These are phyloP conservation scores for Diaporthe sp. DNA, from an alignment of 2,329 filamentous ascomycete genomes.

Conservation along the genomic window DNA sequence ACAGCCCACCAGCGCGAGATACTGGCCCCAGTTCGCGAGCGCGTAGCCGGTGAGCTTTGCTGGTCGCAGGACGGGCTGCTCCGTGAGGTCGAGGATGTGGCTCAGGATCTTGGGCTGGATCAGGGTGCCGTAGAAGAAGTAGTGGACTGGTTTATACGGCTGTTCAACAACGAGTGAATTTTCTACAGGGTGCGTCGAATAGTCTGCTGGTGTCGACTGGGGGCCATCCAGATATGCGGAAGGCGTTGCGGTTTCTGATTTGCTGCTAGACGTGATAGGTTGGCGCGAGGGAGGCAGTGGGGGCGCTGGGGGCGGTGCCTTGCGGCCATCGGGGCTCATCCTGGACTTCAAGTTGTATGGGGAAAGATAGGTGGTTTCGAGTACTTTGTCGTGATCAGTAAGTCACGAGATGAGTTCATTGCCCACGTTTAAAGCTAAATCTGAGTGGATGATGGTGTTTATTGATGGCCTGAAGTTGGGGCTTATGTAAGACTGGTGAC, in stretches of 20 bases:
- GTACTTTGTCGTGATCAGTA: no score
- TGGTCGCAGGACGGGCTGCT: not conserved
- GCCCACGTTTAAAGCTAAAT: no score
- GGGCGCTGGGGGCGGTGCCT: not conserved
- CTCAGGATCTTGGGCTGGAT: not conserved
- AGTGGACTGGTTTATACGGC: not conserved
- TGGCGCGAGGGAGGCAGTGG: not conserved
- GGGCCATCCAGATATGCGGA: not conserved
- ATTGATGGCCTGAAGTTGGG: no score
- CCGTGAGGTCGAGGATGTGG: not conserved
- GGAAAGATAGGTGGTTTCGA: no score
- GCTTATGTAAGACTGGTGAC: no score
- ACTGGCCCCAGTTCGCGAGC: slow-evolving; percentile 1
- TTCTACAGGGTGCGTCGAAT: no score
- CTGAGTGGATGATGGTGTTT: no score
- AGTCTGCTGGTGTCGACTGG: not conserved
- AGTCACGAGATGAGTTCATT: no score
- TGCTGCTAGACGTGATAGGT: not conserved
- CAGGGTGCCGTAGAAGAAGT: slow-evolving; percentile 14
- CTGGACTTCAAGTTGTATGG: not conserved
- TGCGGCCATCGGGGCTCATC: not conserved
- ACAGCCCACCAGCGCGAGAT: not conserved
- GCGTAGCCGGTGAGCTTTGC: not conserved
- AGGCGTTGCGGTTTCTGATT: not conserved
- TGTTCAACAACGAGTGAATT: not conserved